These are phyloP conservation scores for Xylaria sp. DNA, from an alignment of 2,329 filamentous ascomycete species.

Conservation along the genomic window DNA sequence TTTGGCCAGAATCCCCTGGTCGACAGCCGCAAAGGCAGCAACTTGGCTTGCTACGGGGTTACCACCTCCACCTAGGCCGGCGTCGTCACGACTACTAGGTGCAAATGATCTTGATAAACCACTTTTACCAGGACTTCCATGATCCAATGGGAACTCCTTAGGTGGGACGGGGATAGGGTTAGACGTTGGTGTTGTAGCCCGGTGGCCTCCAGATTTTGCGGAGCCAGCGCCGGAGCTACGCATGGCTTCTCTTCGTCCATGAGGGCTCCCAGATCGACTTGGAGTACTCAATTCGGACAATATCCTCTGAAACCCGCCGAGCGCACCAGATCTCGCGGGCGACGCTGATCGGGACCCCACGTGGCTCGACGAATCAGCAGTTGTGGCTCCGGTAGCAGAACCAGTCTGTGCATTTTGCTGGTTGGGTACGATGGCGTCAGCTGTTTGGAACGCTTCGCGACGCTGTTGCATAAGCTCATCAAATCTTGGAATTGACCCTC, in stretches of 20 bases:
- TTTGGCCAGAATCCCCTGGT: conserved; percentile 68
- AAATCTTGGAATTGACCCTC: conserved; percentile 73
- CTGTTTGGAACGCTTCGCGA: conserved; percentile 71
- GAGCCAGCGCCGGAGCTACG: conserved; percentile 46
- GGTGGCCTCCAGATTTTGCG: conserved; percentile 43
- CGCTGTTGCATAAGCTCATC: conserved; percentile 75
- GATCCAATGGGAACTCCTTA: conserved; percentile 55
- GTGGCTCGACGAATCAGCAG: conserved; percentile 54
- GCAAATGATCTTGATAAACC: conserved; percentile 54
- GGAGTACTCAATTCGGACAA: conserved; percentile 68
- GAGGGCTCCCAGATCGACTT: conserved; percentile 60
- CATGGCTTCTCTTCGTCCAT: conserved; percentile 60
- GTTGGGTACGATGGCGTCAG: conserved; percentile 59
- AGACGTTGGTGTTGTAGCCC: conserved; percentile 48
- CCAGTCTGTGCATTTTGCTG: conserved; percentile 46
- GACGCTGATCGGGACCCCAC: conserved; percentile 61
- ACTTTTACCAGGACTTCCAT: conserved; percentile 51
- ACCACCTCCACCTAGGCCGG: conserved; percentile 44
- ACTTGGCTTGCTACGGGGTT: conserved; percentile 60
- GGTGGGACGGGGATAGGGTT: conserved; percentile 53
- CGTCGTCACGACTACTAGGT: conserved; percentile 49
- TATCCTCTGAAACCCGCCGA: conserved; percentile 71
- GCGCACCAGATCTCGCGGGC: conserved; percentile 62
- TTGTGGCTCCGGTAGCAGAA: conserved; percentile 42
- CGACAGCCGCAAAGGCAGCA: conserved; percentile 70